These are phyloP conservation scores for Stephania yunnanensis DNA, from an alignment of 164 flowering plant genomes.

Conservation along the genomic window DNA sequence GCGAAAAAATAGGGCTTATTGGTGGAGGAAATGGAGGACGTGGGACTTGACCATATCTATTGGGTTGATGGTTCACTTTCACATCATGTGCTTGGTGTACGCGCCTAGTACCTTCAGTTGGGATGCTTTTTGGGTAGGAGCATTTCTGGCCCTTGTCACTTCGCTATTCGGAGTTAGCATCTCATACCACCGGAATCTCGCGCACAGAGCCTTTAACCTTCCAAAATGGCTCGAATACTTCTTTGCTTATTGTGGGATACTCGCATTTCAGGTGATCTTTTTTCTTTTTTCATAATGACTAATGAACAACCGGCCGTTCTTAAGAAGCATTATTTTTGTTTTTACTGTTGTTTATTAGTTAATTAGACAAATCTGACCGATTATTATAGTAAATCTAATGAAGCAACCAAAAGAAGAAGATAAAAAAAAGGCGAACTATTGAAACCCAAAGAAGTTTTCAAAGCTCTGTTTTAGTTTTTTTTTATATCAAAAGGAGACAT, in stretches of 20 bases:
- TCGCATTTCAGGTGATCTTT: conserved; percentile 55
- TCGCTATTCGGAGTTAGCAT: conserved; percentile 73
- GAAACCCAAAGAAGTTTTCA: no score
- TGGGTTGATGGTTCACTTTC: conserved; percentile 36
- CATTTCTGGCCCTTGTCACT: conserved; percentile 40
- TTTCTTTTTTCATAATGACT: background rate
- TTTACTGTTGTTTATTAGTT: no score
- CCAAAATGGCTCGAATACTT: conserved; percentile 85
- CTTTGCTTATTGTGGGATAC: conserved; percentile 73
- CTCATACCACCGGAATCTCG: conserved; percentile 69
- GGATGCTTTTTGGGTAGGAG: conserved; percentile 46
- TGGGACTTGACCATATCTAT: conserved; percentile 30
- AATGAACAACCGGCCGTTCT: no score
- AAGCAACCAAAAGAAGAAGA: no score
- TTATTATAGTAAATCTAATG: no score
- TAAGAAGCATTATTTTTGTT: no score
- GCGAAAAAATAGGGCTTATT: conserved; percentile 25
- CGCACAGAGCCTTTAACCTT: conserved; percentile 75
- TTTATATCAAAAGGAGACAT: no score
- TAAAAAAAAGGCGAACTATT: no score
- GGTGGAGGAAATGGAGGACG: conserved; percentile 41
- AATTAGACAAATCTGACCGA: no score
- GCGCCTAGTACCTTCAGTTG: conserved; percentile 66
- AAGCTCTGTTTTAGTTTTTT: no score
- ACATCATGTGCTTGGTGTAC: conserved; percentile 36